phyloP scores from a whole-genome alignment of 345 rosid species.

The Moricandia moricandioides region DNA sequence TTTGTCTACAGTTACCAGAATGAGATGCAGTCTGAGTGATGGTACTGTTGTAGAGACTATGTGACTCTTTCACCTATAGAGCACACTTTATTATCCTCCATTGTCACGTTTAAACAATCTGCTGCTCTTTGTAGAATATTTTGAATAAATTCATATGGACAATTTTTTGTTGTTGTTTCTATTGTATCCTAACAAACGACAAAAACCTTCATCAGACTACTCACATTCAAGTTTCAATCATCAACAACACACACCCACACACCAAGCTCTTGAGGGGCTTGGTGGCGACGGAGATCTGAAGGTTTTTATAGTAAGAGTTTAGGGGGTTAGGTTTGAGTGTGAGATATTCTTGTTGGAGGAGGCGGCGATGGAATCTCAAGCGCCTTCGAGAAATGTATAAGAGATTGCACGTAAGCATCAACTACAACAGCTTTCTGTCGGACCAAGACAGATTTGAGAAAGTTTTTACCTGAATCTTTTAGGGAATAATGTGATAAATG shows the following conservation, averaged over 20 bases:
- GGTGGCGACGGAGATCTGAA: slow-evolving; percentile 14
- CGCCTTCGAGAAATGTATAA: neutral
- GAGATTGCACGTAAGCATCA: neutral
- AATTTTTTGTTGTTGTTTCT: neutral
- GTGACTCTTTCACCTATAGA: neutral
- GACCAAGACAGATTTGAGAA: neutral
- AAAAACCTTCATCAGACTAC: too few relatives aligned
- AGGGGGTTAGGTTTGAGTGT: slow-evolving; percentile 21
- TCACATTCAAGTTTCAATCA: too few relatives aligned
- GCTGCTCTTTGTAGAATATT: neutral
- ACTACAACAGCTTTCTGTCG: neutral
- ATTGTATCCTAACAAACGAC: neutral
- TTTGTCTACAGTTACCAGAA: neutral
- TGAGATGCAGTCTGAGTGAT: neutral
- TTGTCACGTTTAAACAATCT: neutral
- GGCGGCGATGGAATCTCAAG: slow-evolving; percentile 22
- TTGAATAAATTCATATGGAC: neutral
- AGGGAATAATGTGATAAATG: neutral
- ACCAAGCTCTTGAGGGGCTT: slow-evolving; percentile 29
- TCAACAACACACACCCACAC: too few relatives aligned
- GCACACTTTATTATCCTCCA: neutral
- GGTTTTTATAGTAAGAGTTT: too few relatives aligned
- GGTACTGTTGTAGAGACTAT: neutral
- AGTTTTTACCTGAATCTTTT: neutral
- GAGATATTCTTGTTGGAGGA: neutral